Evolutionary conservation across 345 rosid genomes (phyloP).

Genomic region (Excoecaria agallocha): DNA sequence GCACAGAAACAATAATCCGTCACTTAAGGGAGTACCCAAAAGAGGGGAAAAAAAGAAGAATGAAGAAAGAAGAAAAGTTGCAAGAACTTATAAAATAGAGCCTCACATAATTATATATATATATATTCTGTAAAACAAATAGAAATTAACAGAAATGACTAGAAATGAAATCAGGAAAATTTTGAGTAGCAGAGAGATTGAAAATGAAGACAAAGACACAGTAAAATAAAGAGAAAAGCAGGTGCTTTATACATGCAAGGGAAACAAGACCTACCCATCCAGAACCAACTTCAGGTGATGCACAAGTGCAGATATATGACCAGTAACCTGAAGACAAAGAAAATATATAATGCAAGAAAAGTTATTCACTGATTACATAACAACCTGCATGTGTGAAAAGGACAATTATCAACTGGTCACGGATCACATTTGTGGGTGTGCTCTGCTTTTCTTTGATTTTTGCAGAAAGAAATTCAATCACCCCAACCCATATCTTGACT

Average conservation of each 20-base stretch:
- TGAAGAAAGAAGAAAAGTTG: too few relatives aligned
- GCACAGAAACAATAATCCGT: neutral
- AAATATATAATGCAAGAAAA: constrained; percentile 2
- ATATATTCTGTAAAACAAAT: too few relatives aligned
- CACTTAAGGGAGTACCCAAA: too few relatives aligned
- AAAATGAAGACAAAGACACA: too few relatives aligned
- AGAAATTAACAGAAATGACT: too few relatives aligned
- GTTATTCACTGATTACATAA: neutral
- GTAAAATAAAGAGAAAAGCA: too few relatives aligned
- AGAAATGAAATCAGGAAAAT: too few relatives aligned
- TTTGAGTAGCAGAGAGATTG: too few relatives aligned
- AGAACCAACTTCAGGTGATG: constrained; percentile 96
- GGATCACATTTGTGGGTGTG: neutral
- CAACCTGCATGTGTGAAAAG: neutral
- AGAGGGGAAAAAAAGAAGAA: too few relatives aligned
- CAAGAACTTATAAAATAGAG: too few relatives aligned
- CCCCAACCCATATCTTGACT: neutral
- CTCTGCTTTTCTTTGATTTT: neutral
- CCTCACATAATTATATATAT: too few relatives aligned
- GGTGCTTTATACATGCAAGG: neutral
- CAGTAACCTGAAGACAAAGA: constrained; percentile 70
- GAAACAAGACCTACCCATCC: constrained; percentile 78
- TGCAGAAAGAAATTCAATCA: neutral
- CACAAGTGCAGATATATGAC: constrained; percentile 91
- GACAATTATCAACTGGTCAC: neutral